These are phyloP conservation scores for Colletotrichum viniferum DNA, from an alignment of 2,329 filamentous ascomycete genomes.

Conservation along the genomic window DNA sequence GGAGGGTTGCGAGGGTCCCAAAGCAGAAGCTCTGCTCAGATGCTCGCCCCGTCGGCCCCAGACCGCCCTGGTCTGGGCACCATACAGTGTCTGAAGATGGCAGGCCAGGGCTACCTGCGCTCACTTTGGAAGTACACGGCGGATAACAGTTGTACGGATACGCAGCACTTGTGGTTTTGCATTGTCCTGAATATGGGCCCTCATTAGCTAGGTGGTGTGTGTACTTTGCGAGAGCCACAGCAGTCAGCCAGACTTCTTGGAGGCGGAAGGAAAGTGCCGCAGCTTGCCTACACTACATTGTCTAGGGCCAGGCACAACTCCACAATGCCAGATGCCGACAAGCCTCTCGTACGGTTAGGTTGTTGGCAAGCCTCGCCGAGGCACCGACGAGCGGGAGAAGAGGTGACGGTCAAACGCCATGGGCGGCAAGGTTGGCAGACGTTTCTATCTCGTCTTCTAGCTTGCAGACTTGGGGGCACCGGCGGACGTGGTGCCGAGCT, in stretches of 20 bases:
- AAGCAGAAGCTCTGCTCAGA: slow-evolving; percentile 18
- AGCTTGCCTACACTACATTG: not conserved
- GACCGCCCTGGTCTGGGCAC: not conserved
- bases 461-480: not conserved
- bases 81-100: not conserved
- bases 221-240: not conserved
- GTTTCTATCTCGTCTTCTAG: not conserved
- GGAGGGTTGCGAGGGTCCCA: not conserved
- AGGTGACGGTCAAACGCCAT: not conserved
- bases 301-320: not conserved
- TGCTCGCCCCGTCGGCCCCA: slow-evolving; percentile 7
- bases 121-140: not conserved
- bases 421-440: not conserved
- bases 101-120: not conserved
- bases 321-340: not conserved
- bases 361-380: not conserved
- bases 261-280: not conserved
- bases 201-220: not conserved
- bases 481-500: not conserved
- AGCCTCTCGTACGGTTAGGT: not conserved
- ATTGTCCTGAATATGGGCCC: not conserved
- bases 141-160: not conserved
- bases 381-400: not conserved
- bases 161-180: not conserved
- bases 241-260: not conserved